Conservation (phyloP, 805 yeast species). For the Myxozyma geophila region DNA sequence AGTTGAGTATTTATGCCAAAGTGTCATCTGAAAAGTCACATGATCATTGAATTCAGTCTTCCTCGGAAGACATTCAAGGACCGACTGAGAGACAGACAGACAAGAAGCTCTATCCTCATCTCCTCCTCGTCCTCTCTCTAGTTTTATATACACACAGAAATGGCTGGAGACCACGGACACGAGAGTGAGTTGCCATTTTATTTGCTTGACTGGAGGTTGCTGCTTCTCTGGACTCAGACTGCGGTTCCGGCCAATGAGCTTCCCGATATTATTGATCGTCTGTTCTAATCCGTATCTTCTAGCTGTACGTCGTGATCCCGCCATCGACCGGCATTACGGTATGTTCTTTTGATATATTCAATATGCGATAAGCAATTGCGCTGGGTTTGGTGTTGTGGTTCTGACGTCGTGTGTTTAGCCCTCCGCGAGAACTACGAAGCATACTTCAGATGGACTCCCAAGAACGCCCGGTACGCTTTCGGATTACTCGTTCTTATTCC, state of each 20-base stretch:
- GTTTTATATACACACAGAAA: neutral
- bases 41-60: no score
- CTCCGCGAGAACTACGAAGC: conserved; percentile 35
- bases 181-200: conserved; percentile 16
- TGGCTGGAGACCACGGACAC: conserved; percentile 33
- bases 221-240: neutral
- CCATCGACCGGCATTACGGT: conserved; percentile 35
- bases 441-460: conserved; percentile 32
- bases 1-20: neutral
- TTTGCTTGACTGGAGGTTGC: neutral
- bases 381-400: neutral
- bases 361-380: neutral
- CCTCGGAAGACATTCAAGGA: no score
- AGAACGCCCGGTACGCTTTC: conserved; percentile 24
- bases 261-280: neutral
- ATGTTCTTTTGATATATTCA: neutral
- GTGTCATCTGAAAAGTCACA: neutral
- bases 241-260: conserved; percentile 13
- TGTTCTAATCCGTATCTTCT: conserved; percentile 9
- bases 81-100: no score
- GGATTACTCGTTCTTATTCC: conserved; percentile 28
- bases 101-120: neutral
- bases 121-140: neutral
- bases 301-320: conserved; percentile 36
- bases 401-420: conserved; percentile 8